A percentile compares a stretch with the other conserved stretches of the same genome.
These are phyloP conservation scores for Solanum etuberosum DNA, from an alignment of 257 asterid genomes.

Conservation along the genomic window DNA sequence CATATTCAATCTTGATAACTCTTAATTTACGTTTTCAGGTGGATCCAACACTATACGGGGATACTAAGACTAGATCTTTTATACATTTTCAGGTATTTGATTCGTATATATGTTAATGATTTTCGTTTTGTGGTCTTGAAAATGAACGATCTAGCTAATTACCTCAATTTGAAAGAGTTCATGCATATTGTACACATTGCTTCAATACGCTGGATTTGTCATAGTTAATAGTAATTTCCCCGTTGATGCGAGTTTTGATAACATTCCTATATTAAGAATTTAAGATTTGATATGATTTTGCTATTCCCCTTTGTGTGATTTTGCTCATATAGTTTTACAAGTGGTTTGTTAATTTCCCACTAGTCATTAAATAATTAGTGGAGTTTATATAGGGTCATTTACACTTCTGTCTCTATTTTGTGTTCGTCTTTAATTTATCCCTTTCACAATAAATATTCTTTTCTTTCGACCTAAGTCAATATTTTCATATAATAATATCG, in stretches of 20 bases:
- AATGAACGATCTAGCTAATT: not conserved
- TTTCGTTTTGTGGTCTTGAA: not conserved
- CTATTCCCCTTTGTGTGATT: too few relatives aligned
- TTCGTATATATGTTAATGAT: not conserved
- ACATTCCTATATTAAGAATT: not conserved
- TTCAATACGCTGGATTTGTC: not conserved
- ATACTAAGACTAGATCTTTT: not conserved
- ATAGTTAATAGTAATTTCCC: not conserved
- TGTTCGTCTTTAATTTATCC: not conserved
- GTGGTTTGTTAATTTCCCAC: too few relatives aligned
- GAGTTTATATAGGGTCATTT: too few relatives aligned
- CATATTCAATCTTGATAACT: not conserved
- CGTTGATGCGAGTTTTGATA: not conserved
- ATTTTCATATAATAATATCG: too few relatives aligned
- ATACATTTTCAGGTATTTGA: not conserved
- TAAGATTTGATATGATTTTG: too few relatives aligned
- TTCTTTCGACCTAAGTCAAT: accelerated
- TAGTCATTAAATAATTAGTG: too few relatives aligned
- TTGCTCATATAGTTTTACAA: too few relatives aligned
- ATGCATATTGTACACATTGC: not conserved
- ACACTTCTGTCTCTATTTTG: too few relatives aligned
- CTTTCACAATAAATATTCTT: too few relatives aligned
- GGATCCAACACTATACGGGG: not conserved
- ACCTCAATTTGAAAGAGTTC: not conserved
- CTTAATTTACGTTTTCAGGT: not conserved